Percentiles rank a stretch among this genome's conserved stretches.
These are phyloP conservation scores for Leishmania guyanensis DNA, from an alignment of 208 protist species.

Conservation along the genomic window DNA sequence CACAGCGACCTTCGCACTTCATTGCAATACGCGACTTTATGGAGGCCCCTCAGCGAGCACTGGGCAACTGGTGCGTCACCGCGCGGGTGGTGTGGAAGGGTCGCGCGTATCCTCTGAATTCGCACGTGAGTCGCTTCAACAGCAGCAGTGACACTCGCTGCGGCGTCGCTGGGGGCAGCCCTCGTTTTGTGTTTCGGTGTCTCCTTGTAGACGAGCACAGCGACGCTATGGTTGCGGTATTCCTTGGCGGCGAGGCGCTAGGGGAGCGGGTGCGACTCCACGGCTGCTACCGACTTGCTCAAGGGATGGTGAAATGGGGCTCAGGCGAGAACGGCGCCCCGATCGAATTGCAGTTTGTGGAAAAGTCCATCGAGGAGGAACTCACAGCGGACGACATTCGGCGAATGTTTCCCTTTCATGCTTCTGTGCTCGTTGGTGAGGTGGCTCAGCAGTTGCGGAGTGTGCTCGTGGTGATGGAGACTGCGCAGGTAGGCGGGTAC, in stretches of 20 bases:
- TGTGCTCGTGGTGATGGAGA: slow-evolving; percentile 39
- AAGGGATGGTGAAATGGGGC: slow-evolving; percentile 39
- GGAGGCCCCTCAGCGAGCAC: slow-evolving; percentile 30
- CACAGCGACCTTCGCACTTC: slow-evolving; percentile 7
- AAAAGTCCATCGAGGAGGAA: slow-evolving; percentile 35
- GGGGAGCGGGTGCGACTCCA: slow-evolving; percentile 32
- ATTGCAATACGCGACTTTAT: slow-evolving; percentile 51
- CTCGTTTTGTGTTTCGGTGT: slow-evolving; percentile 41
- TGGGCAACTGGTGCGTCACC: slow-evolving; percentile 47
- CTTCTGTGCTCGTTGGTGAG: slow-evolving; percentile 41
- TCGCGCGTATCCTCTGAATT: slow-evolving; percentile 23
- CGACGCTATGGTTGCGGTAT: slow-evolving; percentile 44
- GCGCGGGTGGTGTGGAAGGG: slow-evolving; percentile 69
- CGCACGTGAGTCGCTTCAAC: background rate
- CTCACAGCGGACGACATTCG: background rate
- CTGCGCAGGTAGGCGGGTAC: slow-evolving; percentile 42
- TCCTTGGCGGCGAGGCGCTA: slow-evolving; percentile 21
- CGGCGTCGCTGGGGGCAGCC: background rate
- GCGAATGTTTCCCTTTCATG: slow-evolving; percentile 36
- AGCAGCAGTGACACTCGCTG: background rate
- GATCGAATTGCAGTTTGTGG: slow-evolving; percentile 47
- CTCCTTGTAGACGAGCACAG: slow-evolving; percentile 60
- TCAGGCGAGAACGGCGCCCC: slow-evolving; percentile 32
- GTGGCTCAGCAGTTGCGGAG: slow-evolving; percentile 20
- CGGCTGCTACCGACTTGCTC: slow-evolving; percentile 32